Base-by-base conservation (phyloP, 2,329 filamentous ascomycete species). In the Emericellopsis atlantica region DNA sequence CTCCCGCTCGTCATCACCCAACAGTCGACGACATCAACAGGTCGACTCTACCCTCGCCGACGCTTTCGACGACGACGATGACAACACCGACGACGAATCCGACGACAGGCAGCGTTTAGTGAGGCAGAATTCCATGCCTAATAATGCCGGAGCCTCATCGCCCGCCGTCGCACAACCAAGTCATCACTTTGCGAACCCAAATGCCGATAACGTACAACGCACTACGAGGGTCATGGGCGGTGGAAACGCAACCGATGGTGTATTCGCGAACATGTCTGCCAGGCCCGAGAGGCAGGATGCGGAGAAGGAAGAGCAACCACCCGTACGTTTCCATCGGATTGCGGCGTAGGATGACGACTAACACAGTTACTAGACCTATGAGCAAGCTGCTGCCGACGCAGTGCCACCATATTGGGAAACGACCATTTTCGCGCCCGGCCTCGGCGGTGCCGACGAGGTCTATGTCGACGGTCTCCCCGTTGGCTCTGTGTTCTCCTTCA, bases 351-450 rank as follows among this genome's bases (percentile, higher is more conserved):
- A 51, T 50, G 18, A 8, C 26, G 16, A 22, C 63, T 68, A 55
- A 70, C 57, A 37, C 32, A 34, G 45, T 38, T 32, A 29, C 45
- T 52, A 95, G 86, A 89, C 90, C 31, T 98, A 98, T 60, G 92
- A 98, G 71, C 90, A 96, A 76, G 92, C 92, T 14, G 92, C 92
- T 4, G 90, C 90, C 34, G 92, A 98, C 60, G 84, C 88, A 21
- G 92, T 92, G 37, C 92, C 92, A 1, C 92, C 92, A 0, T 98
- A 98, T 63, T 98, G 92, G 92, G 92, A 98, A 67, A 98, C 92
- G 6, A 96, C 92, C 0, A 95, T 98, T 48, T 75, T 98, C 40
- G 90, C 89, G 0, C 92, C 92, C 1, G 92, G 90, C 42, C 78
- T 92, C 48, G 84, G 84, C 40, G 84, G 84, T n/a, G 78, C 81